Evolutionary conservation across 164 flowering plant genomes (phyloP).

Genomic region (Hamamelis virginiana): DNA sequence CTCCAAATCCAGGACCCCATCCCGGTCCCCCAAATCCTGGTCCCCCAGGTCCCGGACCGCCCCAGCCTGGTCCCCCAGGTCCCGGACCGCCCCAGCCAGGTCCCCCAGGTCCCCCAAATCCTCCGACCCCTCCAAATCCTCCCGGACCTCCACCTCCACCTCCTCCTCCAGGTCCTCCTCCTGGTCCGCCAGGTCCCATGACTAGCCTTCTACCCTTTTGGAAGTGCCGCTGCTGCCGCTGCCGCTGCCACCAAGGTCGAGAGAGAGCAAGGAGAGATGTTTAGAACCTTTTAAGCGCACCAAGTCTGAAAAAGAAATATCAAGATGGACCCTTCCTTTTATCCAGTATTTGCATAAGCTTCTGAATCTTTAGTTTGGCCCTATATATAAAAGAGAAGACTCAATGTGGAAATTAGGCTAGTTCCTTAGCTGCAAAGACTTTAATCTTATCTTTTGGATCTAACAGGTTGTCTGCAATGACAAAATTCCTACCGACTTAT

Average conservation of each 20-base stretch:
- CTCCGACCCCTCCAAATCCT: constrained; percentile 8
- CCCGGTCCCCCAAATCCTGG: constrained; percentile 8
- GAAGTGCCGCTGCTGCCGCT: neutral
- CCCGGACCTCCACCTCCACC: constrained; percentile 5
- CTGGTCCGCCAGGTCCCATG: constrained; percentile 27
- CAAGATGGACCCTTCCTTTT: neutral
- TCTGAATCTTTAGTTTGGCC: constrained; percentile 3
- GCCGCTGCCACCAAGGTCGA: neutral
- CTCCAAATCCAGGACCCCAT: neutral
- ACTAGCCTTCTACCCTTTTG: neutral
- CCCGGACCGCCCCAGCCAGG: constrained; percentile 1
- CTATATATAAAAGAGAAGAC: neutral
- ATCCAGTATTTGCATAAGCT: neutral
- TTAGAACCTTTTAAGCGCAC: too few relatives aligned
- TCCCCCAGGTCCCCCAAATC: constrained; percentile 4
- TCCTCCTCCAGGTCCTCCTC: constrained; percentile 18
- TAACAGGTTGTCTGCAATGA: neutral
- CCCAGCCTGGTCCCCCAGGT: constrained; percentile 6
- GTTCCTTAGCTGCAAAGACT: constrained; percentile 4
- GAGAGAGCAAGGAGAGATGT: neutral
- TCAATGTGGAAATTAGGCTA: neutral
- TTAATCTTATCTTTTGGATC: too few relatives aligned
- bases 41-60: neutral
- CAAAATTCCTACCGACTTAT: neutral
- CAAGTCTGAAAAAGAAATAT: too few relatives aligned